Evolutionary conservation across 2,329 filamentous ascomycete species (phyloP).

Genomic region (Fusarium sublunatum): DNA sequence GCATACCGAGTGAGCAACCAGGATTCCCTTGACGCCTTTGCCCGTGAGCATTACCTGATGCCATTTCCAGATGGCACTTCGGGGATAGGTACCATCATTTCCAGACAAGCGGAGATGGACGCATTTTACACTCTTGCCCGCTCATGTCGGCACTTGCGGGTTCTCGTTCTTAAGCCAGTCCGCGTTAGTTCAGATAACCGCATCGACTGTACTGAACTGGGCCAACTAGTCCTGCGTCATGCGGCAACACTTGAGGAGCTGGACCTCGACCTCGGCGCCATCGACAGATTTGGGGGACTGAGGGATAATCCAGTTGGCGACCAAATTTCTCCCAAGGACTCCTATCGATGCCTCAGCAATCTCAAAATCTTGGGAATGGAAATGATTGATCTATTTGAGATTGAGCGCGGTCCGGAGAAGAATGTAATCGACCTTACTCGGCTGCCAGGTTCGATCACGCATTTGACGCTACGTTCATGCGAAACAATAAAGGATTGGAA

Average conservation of each 20-base stretch:
- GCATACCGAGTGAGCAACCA: too few relatives aligned
- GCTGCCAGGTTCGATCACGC: too few relatives aligned
- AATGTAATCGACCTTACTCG: too few relatives aligned
- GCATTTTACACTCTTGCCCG: not conserved
- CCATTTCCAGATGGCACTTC: not conserved
- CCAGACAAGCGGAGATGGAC: not conserved
- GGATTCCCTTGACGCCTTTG: too few relatives aligned
- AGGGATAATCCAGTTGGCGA: not conserved
- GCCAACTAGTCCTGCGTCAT: not conserved
- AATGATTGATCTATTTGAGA: too few relatives aligned
- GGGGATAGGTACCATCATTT: not conserved
- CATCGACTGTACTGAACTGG: too few relatives aligned
- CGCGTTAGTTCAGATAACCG: too few relatives aligned
- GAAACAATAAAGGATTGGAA: too few relatives aligned
- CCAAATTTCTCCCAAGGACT: not conserved
- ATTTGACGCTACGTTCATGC: too few relatives aligned
- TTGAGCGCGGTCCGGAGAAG: too few relatives aligned
- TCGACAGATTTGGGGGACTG: not conserved
- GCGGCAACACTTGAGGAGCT: not conserved
- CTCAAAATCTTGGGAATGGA: too few relatives aligned
- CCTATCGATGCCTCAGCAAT: not conserved
- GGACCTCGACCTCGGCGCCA: not conserved
- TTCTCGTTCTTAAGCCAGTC: not conserved
- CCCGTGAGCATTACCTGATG: not conserved
- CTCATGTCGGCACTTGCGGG: not conserved